These are phyloP conservation scores for Aspergillus sp. DNA, from an alignment of 2,329 filamentous ascomycete genomes.

Conservation along the genomic window DNA sequence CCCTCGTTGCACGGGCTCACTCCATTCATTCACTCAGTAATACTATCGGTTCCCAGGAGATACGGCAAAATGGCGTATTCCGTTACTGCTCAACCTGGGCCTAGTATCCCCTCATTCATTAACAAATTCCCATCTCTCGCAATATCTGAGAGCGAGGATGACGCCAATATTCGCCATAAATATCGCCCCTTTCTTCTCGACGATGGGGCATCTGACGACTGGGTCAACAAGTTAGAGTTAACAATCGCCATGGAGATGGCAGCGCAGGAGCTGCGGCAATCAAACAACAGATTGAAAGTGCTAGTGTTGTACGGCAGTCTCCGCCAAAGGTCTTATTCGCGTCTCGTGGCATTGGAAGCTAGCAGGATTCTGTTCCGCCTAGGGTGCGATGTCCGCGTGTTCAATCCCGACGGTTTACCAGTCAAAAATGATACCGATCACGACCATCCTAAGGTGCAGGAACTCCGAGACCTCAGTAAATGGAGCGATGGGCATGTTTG, in stretches of 20 bases:
- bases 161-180: constrained; percentile 45
- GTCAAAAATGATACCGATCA: constrained; percentile 65
- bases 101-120: neutral
- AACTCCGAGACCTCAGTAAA: constrained; percentile 59
- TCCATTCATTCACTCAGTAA: neutral
- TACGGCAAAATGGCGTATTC: neutral
- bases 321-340: constrained; percentile 59
- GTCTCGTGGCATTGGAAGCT: constrained; percentile 61
- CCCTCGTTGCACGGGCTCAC: no score
- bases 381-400: constrained; percentile 67
- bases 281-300: constrained; percentile 53
- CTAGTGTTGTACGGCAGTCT: constrained; percentile 65
- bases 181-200: constrained; percentile 61
- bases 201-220: constrained; percentile 49
- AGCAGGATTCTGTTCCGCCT: constrained; percentile 63
- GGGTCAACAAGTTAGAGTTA: constrained; percentile 60
- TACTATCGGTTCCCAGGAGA: neutral
- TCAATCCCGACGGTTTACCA: constrained; percentile 59
- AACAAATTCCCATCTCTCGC: neutral
- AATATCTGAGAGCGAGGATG: constrained; percentile 48
- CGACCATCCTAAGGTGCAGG: constrained; percentile 61
- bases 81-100: no score
- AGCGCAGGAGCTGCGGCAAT: constrained; percentile 46
- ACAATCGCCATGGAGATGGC: constrained; percentile 55
- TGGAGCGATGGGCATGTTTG: constrained; percentile 70